phyloP scores from a whole-genome alignment of 345 rosid genomes.

The Lepidium didymum region DNA sequence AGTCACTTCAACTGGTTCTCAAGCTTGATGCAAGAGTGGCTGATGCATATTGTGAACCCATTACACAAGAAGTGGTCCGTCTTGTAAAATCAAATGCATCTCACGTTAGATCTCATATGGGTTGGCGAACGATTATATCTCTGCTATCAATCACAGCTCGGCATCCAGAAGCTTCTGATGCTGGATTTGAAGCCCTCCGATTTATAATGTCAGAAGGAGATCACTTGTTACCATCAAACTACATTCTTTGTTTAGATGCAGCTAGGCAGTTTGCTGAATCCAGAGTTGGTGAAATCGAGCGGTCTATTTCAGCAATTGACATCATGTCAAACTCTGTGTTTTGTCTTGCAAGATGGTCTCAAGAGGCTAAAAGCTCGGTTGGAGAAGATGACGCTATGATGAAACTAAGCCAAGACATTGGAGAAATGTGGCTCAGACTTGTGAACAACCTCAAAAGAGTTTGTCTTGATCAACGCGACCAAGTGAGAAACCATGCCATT shows the following conservation, averaged over 20 bases:
- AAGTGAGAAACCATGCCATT: constrained; percentile 63
- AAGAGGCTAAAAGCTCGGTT: constrained; percentile 39
- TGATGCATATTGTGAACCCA: constrained; percentile 70
- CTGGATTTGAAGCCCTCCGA: constrained; percentile 53
- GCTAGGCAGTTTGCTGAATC: constrained; percentile 79
- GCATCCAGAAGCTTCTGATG: constrained; percentile 74
- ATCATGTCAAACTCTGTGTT: constrained; percentile 60
- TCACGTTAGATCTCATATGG: constrained; percentile 54
- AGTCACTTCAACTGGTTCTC: constrained; percentile 62
- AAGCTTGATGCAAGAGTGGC: constrained; percentile 75
- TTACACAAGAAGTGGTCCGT: constrained; percentile 62
- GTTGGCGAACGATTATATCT: constrained; percentile 69
- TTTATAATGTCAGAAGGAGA: constrained; percentile 67
- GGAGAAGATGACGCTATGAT: constrained; percentile 42
- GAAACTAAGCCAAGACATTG: constrained; percentile 49
- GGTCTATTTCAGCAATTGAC: constrained; percentile 56
- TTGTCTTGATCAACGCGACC: constrained; percentile 62
- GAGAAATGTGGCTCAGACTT: constrained; percentile 74
- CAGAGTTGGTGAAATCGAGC: constrained; percentile 45
- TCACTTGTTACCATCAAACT: constrained; percentile 57
- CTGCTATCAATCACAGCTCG: constrained; percentile 61
- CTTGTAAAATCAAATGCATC: constrained; percentile 69
- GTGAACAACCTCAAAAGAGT: constrained; percentile 49
- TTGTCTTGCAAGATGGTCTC: constrained; percentile 64
- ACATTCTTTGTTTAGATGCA: constrained; percentile 59